phyloP scores from a whole-genome alignment of 495 filamentous ascomycete species.

The Talaromyces trachyspermus region DNA sequence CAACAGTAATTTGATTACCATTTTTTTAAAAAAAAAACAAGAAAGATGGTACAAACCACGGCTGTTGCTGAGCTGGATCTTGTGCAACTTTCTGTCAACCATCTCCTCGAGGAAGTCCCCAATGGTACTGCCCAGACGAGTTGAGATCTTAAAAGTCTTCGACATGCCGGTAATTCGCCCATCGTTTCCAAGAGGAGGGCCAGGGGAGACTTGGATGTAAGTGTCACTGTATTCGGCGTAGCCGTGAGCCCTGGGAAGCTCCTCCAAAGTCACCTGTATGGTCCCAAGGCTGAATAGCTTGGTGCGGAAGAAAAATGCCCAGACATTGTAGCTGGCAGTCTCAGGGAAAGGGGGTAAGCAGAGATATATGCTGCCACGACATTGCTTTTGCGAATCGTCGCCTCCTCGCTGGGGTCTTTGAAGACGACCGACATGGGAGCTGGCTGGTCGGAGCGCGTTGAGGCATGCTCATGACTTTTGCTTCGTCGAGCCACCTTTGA shows the following conservation, averaged over 20 bases:
- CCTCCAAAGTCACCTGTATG: not conserved
- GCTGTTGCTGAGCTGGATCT: not conserved
- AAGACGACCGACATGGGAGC: not conserved
- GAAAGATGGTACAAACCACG: not conserved
- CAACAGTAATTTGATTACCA: not conserved
- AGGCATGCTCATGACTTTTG: not conserved
- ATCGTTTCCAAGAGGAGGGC: not conserved
- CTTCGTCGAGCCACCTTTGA: not conserved
- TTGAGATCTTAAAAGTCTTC: conserved; percentile 1
- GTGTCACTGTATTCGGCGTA: not conserved
- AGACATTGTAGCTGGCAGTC: not conserved
- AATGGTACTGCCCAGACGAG: not conserved
- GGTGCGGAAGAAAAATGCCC: not conserved
- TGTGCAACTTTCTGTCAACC: not conserved
- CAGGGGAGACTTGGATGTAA: not conserved
- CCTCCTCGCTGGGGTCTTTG: not conserved
- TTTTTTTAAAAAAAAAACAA: not conserved
- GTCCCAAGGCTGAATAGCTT: not conserved
- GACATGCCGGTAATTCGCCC: not conserved
- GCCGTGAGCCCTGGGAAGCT: not conserved
- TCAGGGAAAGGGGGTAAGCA: not conserved
- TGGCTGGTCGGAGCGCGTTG: not conserved
- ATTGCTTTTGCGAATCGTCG: not conserved
- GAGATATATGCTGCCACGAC: not conserved
- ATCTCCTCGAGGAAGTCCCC: not conserved